Evolutionary conservation across 768 basidiomycete species (phyloP).

Genomic region (Pluteus cervinus): DNA sequence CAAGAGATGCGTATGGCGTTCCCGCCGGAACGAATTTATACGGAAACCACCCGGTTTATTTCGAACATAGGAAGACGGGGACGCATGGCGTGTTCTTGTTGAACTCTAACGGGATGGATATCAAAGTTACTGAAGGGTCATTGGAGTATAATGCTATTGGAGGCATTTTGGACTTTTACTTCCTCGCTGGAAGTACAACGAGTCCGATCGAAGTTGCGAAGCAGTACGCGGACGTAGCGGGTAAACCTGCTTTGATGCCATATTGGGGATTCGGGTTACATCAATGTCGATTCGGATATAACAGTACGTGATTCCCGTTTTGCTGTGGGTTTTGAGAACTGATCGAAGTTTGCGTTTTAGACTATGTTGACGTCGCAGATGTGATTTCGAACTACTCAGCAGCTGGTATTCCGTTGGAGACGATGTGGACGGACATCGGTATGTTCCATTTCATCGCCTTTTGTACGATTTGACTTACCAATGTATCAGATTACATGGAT

Average conservation of each 20-base stretch:
- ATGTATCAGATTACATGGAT: slow-evolving; percentile 57
- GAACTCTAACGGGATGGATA: slow-evolving; percentile 73
- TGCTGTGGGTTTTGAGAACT: neutral
- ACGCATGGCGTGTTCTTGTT: slow-evolving; percentile 69
- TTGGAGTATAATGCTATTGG: slow-evolving; percentile 77
- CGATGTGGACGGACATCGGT: slow-evolving; percentile 80
- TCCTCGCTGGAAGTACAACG: slow-evolving; percentile 59
- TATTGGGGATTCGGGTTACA: slow-evolving; percentile 73
- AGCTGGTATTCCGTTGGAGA: slow-evolving; percentile 63
- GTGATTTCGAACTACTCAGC: slow-evolving; percentile 59
- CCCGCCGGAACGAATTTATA: slow-evolving; percentile 60
- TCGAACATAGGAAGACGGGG: slow-evolving; percentile 59
- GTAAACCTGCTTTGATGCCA: slow-evolving; percentile 64
- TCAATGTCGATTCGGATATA: slow-evolving; percentile 68
- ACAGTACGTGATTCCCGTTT: slow-evolving; percentile 28
- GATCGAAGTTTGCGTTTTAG: slow-evolving; percentile 21
- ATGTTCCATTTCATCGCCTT: slow-evolving; percentile 2
- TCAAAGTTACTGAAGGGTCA: slow-evolving; percentile 51
- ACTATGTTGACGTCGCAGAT: slow-evolving; percentile 54
- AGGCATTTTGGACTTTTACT: slow-evolving; percentile 74
- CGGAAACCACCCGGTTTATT: slow-evolving; percentile 68
- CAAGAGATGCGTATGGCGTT: slow-evolving; percentile 57
- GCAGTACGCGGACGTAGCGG: slow-evolving; percentile 67
- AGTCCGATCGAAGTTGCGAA: slow-evolving; percentile 52
- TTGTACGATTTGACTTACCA: neutral